A percentile compares a stretch with the other conserved stretches of the same genome.
These are phyloP conservation scores for Geosmithia putterillii DNA, from an alignment of 2,329 filamentous ascomycete genomes.

Conservation along the genomic window DNA sequence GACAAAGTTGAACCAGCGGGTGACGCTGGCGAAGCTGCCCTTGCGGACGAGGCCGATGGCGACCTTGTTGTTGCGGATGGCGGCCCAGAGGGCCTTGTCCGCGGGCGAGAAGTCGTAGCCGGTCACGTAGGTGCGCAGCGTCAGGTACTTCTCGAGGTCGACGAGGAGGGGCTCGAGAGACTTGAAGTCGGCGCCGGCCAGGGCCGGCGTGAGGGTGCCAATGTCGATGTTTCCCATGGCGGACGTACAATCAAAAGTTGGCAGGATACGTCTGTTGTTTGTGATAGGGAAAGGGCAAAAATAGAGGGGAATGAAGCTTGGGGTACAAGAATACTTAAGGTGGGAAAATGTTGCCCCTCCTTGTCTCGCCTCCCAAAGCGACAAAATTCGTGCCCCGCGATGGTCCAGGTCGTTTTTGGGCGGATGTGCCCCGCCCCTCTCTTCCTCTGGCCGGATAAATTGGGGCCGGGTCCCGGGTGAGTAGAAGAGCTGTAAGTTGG, in stretches of 20 bases:
- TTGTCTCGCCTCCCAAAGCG: background rate
- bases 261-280: no score
- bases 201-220: constrained; percentile 1
- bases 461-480: background rate
- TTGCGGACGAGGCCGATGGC: constrained; percentile 71
- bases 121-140: constrained; percentile 73
- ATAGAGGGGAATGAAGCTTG: background rate
- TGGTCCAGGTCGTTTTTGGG: no score
- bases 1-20: constrained; percentile 79
- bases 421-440: background rate
- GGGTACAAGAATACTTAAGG: no score
- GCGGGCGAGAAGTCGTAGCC: constrained; percentile 67
- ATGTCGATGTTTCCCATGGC: constrained; percentile 4
- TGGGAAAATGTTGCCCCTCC: background rate
- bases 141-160: constrained; percentile 74
- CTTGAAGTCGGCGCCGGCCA: constrained; percentile 3
- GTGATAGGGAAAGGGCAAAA: background rate
- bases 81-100: constrained; percentile 74
- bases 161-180: constrained; percentile 3
- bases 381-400: background rate
- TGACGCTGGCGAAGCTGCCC: constrained; percentile 62
- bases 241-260: background rate
- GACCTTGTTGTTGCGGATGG: constrained; percentile 74
- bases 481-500: no score
- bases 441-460: background rate